Evolutionary conservation across 2,329 filamentous ascomycete species (phyloP), one percentile per base, ranked within the genome.

Genomic region (Dothideomycetidae sp.): DNA sequence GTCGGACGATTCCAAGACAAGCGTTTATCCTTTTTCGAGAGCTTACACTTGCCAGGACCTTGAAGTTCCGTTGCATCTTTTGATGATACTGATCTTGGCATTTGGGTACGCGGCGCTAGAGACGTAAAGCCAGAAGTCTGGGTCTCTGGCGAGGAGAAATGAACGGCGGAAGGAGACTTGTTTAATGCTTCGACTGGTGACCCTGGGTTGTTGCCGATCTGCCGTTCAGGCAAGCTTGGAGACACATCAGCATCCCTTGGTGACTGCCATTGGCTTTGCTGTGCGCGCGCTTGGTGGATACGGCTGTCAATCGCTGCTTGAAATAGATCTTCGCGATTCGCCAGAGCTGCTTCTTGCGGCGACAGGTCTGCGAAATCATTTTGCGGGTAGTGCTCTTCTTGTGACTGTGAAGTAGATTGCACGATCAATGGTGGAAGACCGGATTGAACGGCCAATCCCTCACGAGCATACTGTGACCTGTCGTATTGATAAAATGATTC

Each of bases 21-120:
- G 15, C 52, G 48, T 35, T 55, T 51, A 2, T 48, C 42, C 33
- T 57, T 56, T 37, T 48, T 51, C 4, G 54, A 37, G 2, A 44
- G 53, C 9, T 47, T 48, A 10, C 39, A 36, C 31, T 38, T 42
- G 3, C 37, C 10, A 15, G 31, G 15, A n/a, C 30, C 29, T 7
- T 26, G 7, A n/a, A n/a, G 7, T 7, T 26, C 21, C 7, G 21
- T 7, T 7, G 21, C 7, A 26, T n/a, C 21, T n/a, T 26, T 26
- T 26, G 21, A 7, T n/a, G n/a, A 7, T 7, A 7, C n/a, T 26
- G n/a, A 26, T 7, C n/a, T 26, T n/a, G n/a, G 7, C 21, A n/a
- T n/a, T 26, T 26, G 21, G n/a, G 7, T 26, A n/a, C n/a, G 7
- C 21, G 21, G n/a, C n/a, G 21, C 7, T 26, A 26, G 7, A 26